Conservation (phyloP, 2,329 filamentous ascomycete genomes). For the Sporothrix protearum region DNA sequence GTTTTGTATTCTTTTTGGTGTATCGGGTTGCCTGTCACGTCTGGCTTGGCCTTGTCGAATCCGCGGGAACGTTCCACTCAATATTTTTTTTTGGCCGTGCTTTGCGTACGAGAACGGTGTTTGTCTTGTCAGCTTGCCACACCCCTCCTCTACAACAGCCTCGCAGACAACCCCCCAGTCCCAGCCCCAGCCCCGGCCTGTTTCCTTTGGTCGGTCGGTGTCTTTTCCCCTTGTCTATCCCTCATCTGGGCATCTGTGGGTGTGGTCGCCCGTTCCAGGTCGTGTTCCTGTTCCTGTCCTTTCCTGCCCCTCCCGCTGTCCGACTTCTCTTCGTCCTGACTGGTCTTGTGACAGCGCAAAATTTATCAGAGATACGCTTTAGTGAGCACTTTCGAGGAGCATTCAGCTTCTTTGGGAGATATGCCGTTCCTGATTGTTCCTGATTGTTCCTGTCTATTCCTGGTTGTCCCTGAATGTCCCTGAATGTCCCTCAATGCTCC, state of each 20-base stretch:
- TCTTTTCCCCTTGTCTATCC: not conserved
- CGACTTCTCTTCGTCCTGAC: constrained; percentile 19
- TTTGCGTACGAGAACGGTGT: not conserved
- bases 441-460: not conserved
- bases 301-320: constrained; percentile 3
- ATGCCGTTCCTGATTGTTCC: constrained; percentile 7
- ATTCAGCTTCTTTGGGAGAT: not conserved
- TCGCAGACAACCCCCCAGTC: constrained; percentile 4
- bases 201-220: not conserved
- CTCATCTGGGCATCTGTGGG: not conserved
- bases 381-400: not conserved
- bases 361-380: not conserved
- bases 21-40: constrained; percentile 8
- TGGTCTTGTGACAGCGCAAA: constrained; percentile 17
- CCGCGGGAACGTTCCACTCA: constrained; percentile 1
- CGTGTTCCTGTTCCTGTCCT: constrained; percentile 1
- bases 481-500: not conserved
- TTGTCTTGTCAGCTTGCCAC: not conserved
- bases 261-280: not conserved
- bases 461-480: not conserved
- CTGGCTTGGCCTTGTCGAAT: not conserved
- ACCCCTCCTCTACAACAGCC: not conserved
- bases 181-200: constrained; percentile 4
- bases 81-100: not conserved
- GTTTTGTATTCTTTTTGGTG: not conserved